Evolutionary conservation across 495 filamentous ascomycete species (phyloP), one percentile per base, ranked within the genome.

Genomic region (Aspergillus panamensis): DNA sequence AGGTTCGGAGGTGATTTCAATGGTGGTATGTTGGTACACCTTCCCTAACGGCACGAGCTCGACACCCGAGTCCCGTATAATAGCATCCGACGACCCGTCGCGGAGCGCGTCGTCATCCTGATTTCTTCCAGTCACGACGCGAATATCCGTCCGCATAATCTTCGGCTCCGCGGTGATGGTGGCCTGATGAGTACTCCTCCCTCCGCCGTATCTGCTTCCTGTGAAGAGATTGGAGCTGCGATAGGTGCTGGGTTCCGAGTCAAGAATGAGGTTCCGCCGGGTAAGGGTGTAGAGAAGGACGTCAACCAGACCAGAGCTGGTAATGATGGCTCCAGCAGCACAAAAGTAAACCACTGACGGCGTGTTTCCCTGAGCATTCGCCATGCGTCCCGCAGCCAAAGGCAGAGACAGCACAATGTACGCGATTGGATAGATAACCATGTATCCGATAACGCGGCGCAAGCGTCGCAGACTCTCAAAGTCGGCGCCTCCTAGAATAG

Each of bases 351-450:
- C 68, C 14, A 87, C 63, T 16, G 76, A 77, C 0, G 86, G 79
- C 0, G 73, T 56, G 39, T 69, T 69, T 20, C 83, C 82, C 6
- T 81, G 76, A 68, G 88, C 86, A 5, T 80, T 80, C 21, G 81
- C 77, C 73, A 91, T 85, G 64, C 88, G 86, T 21, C 84, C 84
- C 0, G 82, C 76, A 7, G 88, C 89, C 3, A 92, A 77, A 0
- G 89, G 89, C 2, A 87, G 76, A 1, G 87, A 91, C 57, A 87
- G 84, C 17, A 88, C 62, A 32, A 89, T 77, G 66, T 91, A 92
- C 55, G 88, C 85, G 50, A 88, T 71, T 0, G 89, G 87, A 63
- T 92, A 92, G 51, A 90, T 79, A 25, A 90, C 78, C 88, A 92
- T 80, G 79, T 85, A 75, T 63, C 82, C 76, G 66, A 86, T 78